Percentiles rank a stretch among this genome's conserved stretches.
Evolutionary conservation across 176 grass and related monocot species (phyloP).

Genomic region (Chrysopogon serrulatus): DNA sequence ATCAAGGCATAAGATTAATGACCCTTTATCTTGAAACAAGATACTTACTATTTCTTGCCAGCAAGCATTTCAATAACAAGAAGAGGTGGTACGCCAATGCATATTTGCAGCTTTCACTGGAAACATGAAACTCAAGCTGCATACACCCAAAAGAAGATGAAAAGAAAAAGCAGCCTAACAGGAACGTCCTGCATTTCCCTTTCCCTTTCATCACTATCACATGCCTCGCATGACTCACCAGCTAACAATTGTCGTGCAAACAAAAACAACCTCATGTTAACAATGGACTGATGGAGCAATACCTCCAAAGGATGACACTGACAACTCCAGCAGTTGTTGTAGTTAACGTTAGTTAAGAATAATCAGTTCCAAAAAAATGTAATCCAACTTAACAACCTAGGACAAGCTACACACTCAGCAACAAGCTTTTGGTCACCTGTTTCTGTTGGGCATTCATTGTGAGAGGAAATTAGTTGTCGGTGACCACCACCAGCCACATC

Average conservation of each 20-base stretch:
- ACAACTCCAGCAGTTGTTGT: background rate
- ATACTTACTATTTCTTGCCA: background rate
- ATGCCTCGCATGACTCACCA: background rate
- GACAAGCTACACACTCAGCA: background rate
- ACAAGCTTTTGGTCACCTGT: background rate
- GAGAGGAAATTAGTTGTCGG: background rate
- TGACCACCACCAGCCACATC: background rate
- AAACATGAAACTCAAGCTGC: conserved; percentile 1
- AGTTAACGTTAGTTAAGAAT: background rate
- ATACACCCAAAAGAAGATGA: background rate
- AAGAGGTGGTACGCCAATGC: background rate
- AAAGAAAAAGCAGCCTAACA: background rate
- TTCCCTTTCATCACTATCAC: background rate
- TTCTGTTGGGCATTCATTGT: conserved; percentile 15
- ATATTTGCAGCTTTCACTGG: background rate
- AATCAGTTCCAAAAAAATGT: background rate
- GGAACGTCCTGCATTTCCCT: background rate
- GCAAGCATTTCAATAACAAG: background rate
- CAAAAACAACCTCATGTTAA: background rate
- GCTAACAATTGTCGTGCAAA: background rate
- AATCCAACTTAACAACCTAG: background rate
- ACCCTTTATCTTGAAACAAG: background rate
- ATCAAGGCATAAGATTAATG: background rate
- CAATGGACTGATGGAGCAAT: background rate
- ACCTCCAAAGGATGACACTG: background rate